Base-by-base conservation (phyloP, 495 filamentous ascomycete genomes). In the Aspergillus baeticus region DNA sequence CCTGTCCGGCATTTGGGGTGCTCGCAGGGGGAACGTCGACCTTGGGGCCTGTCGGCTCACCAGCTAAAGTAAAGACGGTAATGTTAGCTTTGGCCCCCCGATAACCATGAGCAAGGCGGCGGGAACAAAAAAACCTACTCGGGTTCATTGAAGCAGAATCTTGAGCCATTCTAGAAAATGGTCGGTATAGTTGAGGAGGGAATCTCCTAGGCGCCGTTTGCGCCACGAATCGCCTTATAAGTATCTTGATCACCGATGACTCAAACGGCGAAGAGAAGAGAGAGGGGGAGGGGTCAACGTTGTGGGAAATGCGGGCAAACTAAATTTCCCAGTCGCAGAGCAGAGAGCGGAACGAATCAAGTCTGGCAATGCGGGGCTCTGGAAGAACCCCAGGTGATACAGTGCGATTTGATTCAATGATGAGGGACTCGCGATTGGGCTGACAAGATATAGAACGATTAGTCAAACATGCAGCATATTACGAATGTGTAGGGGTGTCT, bases 131-230 rank as follows among this genome's bases (percentile, higher is more conserved):
- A 38, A 38, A 68, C 79, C 64, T 67, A 83, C 79, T 77, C 50
- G 79, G 78, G 55, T 80, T 82, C 53, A 76, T 75, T 62, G 81
- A 77, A 46, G 75, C 81, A 65, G 80, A 77, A 66, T 80, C 77
- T 31, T 80, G 78, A 70, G 83, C 79, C 83, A 85, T 86, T 70
- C 69, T 83, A 57, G 76, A 70, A 64, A 72, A 75, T 64, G 71
- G 65, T 71, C 74, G 70, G 71, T 73, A 72, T 60, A 63, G 59
- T 60, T 68, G 69, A 68, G 65, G 65, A 70, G 72, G 48, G 37
- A 74, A 59, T 75, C 75, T 77, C 75, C 75, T 73, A 63, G 74
- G 73, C 74, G 75, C 71, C 72, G 69, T 69, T 70, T 64, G 75
- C 74, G 75, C 75, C 73, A 76, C 74, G 63, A 78, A 62, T 65